Evolutionary conservation across 2,329 filamentous ascomycete species (phyloP).

Genomic region (Ophiocordyceps camponoti-floridani): DNA sequence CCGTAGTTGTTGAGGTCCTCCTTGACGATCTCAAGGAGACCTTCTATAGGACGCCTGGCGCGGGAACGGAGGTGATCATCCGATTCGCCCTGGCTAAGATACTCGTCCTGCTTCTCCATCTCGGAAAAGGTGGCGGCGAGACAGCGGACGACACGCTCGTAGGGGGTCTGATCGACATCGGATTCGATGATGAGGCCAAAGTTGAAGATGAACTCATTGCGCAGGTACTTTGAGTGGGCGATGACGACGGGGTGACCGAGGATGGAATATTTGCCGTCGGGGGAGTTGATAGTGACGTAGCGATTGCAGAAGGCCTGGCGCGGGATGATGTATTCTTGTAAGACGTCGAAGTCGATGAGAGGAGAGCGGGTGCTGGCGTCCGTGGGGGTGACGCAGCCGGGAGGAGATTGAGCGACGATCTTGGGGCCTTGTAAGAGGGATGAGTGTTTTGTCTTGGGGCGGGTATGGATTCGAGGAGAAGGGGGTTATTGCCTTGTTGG

Average conservation of each 20-base stretch:
- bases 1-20: conserved; percentile 93
- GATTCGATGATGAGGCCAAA: conserved; percentile 68
- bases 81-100: conserved; percentile 47
- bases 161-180: conserved; percentile 53
- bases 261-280: conserved; percentile 52
- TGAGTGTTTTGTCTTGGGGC: background rate
- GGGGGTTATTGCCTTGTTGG: conserved; percentile 34
- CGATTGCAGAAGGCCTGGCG: conserved; percentile 91
- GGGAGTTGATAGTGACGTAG: conserved; percentile 62
- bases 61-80: conserved; percentile 17
- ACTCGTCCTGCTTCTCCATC: conserved; percentile 80
- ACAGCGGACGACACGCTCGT: conserved; percentile 71
- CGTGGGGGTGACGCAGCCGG: conserved; percentile 38
- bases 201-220: conserved; percentile 98
- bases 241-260: conserved; percentile 84
- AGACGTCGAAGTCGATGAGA: conserved; percentile 68
- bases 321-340: conserved; percentile 87
- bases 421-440: conserved; percentile 32
- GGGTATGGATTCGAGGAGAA: background rate
- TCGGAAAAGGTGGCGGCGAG: conserved; percentile 73
- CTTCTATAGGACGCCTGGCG: conserved; percentile 55
- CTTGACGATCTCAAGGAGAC: conserved; percentile 61
- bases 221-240: conserved; percentile 61
- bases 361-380: conserved; percentile 24
- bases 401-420: conserved; percentile 43